Base-by-base conservation (phyloP, 352 stramenopile species). In the Pythium diclinum region DNA sequence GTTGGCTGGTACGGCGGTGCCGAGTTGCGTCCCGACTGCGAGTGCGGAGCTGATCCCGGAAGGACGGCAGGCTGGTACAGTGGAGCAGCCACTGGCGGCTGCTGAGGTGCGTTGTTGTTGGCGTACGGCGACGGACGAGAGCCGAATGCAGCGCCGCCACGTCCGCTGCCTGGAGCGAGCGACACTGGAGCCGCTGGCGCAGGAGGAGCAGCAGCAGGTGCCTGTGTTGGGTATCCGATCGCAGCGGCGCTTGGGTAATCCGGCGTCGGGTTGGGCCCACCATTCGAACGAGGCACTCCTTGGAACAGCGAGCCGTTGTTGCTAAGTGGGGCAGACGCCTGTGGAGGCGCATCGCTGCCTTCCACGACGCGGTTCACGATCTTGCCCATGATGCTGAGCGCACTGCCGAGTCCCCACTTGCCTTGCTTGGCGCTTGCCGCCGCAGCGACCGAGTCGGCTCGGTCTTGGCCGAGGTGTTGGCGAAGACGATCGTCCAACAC, bases 331-430 rank as follows among this genome's bases (percentile, higher is more conserved):
- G 51, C 59, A 0, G 53, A 36, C 10, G 53, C 34, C 8, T 61
- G 56, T 14, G 55, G 59, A 14, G 68, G 66, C 3, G 75, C 74
- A 57, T 94, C 85, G 28, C 61, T 88, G 17, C 85, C 85, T 72
- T 94, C 85, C 17, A 94, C 85, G 1, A 94, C 84, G 36, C 85
- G 81, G 56, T 90, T 94, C 55, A 94, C 85, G 42, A 94, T 91
- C 65, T 94, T 94, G 30, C 85, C 85, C 83, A 94, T 91, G 25
- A 92, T 92, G 56, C 83, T 92, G 21, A 94, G 69, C 23, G 84
- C 84, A 65, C 77, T 94, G 19, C 85, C 83, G 11, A 94, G 61
- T 0, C 83, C 83, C 85, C 85, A 94, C 56, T 94, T 94, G 36
- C 77, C 81, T 51, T 89, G 82, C 40, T 82, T 83, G 3, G 63